Evolutionary conservation across 257 asterid species (phyloP).

Genomic region (Scutellaria baicalensis): DNA sequence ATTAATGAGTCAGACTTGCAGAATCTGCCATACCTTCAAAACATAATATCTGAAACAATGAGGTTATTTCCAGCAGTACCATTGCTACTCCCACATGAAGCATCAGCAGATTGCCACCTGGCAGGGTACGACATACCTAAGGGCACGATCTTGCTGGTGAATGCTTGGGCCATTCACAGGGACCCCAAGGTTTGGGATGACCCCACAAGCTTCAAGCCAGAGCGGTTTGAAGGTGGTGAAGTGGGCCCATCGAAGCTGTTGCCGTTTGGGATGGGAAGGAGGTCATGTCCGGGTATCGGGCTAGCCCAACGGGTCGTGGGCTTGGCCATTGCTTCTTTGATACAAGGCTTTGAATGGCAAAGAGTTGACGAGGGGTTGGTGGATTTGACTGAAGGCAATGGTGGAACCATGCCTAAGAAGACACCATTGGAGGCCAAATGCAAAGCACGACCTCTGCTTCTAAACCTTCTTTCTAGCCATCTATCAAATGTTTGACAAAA

Average conservation of each 20-base stretch:
- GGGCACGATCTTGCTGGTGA: conserved; percentile 45
- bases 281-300: conserved; percentile 63
- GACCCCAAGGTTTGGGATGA: conserved; percentile 58
- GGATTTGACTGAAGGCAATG: conserved; percentile 48
- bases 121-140: conserved; percentile 49
- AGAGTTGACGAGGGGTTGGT: conserved; percentile 24
- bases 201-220: conserved; percentile 42
- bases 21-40: conserved; percentile 48
- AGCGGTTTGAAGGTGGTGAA: conserved; percentile 33
- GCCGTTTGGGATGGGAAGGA: conserved; percentile 72
- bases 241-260: conserved; percentile 26
- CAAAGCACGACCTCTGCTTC: conserved; percentile 22
- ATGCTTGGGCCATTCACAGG: conserved; percentile 68
- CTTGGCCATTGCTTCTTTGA: conserved; percentile 34
- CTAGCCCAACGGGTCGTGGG: conserved; percentile 48
- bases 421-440: conserved; percentile 41
- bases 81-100: conserved; percentile 43
- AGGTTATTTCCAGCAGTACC: conserved; percentile 50
- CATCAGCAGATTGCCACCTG: conserved; percentile 41
- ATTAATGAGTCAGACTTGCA: conserved; percentile 42
- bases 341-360: conserved; percentile 63
- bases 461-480: background rate
- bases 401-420: conserved; percentile 31
- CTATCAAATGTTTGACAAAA: no score
- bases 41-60: conserved; percentile 38